A percentile compares a stretch with the other conserved stretches of the same genome.
Conservation (phyloP, 495 filamentous ascomycete genomes). For the Talaromyces stipitatus region DNA sequence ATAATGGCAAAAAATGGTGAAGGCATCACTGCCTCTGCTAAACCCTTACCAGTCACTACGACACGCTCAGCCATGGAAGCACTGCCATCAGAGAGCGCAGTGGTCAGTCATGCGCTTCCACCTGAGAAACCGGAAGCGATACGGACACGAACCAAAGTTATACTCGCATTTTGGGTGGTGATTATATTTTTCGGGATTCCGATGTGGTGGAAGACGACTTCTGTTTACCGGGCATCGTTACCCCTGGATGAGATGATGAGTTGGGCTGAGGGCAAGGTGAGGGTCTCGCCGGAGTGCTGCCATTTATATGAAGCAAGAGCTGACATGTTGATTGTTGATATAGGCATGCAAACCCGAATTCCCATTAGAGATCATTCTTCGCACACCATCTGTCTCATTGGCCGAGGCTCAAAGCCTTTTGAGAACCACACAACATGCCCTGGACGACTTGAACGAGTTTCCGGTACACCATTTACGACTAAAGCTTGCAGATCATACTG, state of each 20-base stretch:
- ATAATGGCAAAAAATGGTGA: conserved; percentile 32
- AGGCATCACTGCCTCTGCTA: conserved; percentile 29
- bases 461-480: conserved; percentile 82
- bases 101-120: conserved; percentile 46
- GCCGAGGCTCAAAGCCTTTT: conserved; percentile 70
- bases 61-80: background rate
- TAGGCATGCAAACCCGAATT: conserved; percentile 85
- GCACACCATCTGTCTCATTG: conserved; percentile 57
- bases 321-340: conserved; percentile 6
- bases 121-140: conserved; percentile 66
- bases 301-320: background rate
- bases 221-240: conserved; percentile 80
- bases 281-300: conserved; percentile 6
- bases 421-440: conserved; percentile 77
- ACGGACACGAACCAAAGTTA: conserved; percentile 59
- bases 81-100: conserved; percentile 6
- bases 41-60: conserved; percentile 7
- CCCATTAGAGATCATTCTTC: conserved; percentile 72
- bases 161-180: conserved; percentile 86
- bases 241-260: conserved; percentile 81
- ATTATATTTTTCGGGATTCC: conserved; percentile 80
- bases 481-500: conserved; percentile 47
- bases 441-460: conserved; percentile 88
- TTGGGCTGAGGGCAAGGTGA: conserved; percentile 89
- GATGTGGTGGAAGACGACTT: conserved; percentile 96